Conservation (phyloP, 495 filamentous ascomycete genomes). For the Daldinia grandis region DNA sequence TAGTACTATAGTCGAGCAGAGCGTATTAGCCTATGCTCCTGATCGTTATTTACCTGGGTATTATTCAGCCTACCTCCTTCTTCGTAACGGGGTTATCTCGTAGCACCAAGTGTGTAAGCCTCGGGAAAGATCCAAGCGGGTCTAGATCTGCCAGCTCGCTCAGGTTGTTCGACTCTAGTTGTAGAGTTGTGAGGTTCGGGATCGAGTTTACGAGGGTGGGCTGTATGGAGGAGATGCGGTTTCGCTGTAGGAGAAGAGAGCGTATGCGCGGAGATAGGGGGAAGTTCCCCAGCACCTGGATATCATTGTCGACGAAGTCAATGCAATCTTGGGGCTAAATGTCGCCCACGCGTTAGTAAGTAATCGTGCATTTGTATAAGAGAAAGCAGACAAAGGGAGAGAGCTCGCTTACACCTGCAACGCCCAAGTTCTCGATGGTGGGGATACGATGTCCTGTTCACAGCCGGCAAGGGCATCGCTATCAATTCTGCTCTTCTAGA, state of each 20-base stretch:
- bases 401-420: conserved; percentile 80
- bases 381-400: conserved; percentile 15
- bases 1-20: conserved; percentile 71
- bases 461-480: conserved; percentile 64
- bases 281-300: conserved; percentile 88
- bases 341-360: not conserved
- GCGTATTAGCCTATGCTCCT: not conserved
- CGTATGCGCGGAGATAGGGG: conserved; percentile 88
- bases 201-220: conserved; percentile 72
- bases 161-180: conserved; percentile 80
- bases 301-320: conserved; percentile 98
- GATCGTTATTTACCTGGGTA: not conserved
- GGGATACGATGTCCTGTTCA: conserved; percentile 96
- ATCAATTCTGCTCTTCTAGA: conserved; percentile 81
- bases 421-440: conserved; percentile 96
- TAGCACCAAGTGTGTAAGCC: conserved; percentile 81
- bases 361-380: not conserved
- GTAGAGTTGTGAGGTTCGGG: conserved; percentile 79
- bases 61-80: conserved; percentile 76
- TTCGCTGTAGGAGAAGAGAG: conserved; percentile 88
- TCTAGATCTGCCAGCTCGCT: conserved; percentile 87
- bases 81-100: conserved; percentile 88
- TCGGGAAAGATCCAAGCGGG: conserved; percentile 71
- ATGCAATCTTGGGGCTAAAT: conserved; percentile 83
- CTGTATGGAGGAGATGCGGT: conserved; percentile 84